These are phyloP conservation scores for Russula griseocarnosa DNA, from an alignment of 768 basidiomycete species.

Conservation along the genomic window DNA sequence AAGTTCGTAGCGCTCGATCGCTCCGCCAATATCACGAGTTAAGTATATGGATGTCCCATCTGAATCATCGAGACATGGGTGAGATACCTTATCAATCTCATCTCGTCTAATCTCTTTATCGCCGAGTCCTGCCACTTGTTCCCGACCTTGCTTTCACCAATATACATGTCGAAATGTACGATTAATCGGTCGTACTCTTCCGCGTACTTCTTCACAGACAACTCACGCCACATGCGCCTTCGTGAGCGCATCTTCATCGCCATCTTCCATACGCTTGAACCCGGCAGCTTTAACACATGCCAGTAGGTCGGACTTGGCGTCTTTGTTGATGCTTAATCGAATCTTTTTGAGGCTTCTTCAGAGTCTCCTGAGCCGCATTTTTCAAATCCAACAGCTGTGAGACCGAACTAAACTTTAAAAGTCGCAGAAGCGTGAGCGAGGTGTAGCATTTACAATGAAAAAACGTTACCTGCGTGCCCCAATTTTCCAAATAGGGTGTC, in stretches of 20 bases:
- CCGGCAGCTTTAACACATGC: conserved; percentile 73
- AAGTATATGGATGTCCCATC: conserved; percentile 94
- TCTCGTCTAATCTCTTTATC: conserved; percentile 59
- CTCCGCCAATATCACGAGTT: conserved; percentile 92
- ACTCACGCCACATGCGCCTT: conserved; percentile 91
- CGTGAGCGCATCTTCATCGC: conserved; percentile 74
- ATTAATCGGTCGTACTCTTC: conserved; percentile 87
- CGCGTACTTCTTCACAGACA: conserved; percentile 86
- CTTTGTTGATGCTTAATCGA: conserved; percentile 92
- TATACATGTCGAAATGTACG: conserved; percentile 87
- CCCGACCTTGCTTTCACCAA: conserved; percentile 81
- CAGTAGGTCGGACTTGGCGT: conserved; percentile 66
- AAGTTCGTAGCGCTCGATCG: conserved; percentile 87
- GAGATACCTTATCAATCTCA: conserved; percentile 55
- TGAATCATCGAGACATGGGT: conserved; percentile 32
- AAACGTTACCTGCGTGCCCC: conserved; percentile 84
- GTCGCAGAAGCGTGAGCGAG: not conserved
- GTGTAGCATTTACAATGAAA: not conserved
- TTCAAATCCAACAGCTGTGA: conserved; percentile 88
- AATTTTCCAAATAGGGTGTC: conserved; percentile 97
- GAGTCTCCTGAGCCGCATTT: conserved; percentile 87
- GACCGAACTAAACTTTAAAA: conserved; percentile 61
- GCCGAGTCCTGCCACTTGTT: conserved; percentile 71
- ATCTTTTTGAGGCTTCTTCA: conserved; percentile 74
- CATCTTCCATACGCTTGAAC: conserved; percentile 95